Evolutionary conservation across 202 grass and related monocot species (phyloP), one percentile per base, ranked within the genome.

Genomic region (Cymbopogon flexuosus): DNA sequence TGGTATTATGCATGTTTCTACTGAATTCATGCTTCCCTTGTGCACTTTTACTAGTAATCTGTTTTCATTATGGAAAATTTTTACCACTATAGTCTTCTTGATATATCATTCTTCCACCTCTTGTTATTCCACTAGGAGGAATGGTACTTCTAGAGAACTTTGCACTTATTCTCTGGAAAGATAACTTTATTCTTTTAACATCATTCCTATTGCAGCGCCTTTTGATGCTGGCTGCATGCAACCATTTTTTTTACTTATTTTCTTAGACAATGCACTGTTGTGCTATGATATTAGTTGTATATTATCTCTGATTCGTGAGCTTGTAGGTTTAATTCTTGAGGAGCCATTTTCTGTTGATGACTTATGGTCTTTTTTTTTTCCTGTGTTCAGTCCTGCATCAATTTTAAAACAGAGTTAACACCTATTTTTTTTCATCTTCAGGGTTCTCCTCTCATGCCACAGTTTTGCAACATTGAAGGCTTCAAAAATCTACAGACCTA

Each of bases 151-250:
- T 57, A 65, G 31, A 78, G 29, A 78, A 78, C 52, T 84, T 84
- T 33, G 83, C 68, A 79, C 58, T 79, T 85, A 65, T 73, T 79
- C 67, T 79, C 67, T 73, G 33, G 15, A 64, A 65, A 56, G 66
- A 27, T 5, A 40, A 40, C 10, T 78, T 85, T 85, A 72, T 79
- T 85, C 75, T 85, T 49, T 65, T 65, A 74, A 56, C 57, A 40
- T 54, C 65, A 21, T 84, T 45, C 56, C 57, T 27, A 33, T 63
- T 63, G 45, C 51, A 42, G 5, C 3, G 22, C 59, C 3, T 79
- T 79, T 79, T 71, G 54, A 8, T 72, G 75, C 43, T 85, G 42
- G 59, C 75, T 85, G 23, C 42, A 65, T 1, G 10, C 56, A 51
- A 72, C 11, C 9, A 19, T 37, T 63, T 77, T 63, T 63, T 62